Evolutionary conservation across 257 asterid species (phyloP), one percentile per base, ranked within the genome.

Genomic region (Penstemon eatonii): DNA sequence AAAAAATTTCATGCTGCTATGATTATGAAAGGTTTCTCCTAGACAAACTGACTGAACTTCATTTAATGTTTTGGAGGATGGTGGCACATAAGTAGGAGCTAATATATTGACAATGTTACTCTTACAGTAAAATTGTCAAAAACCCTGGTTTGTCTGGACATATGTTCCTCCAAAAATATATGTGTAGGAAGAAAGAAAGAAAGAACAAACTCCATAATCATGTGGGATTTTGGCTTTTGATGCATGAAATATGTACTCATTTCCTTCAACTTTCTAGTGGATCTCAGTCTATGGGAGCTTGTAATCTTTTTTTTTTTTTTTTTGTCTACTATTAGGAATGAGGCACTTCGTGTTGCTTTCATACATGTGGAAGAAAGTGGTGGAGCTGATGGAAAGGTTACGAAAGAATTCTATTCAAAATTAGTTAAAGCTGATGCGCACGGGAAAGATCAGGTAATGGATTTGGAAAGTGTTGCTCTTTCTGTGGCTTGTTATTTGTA

Each of bases 261-360:
- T 39, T 70, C 15, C 7, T 46, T 56, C 47, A 19, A 69, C 58
- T 63, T 45, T 60, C 47, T 73, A 43, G 41, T 36, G 52, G 19
- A 67, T 63, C 56, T 39, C 44, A 39, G 7, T 10, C 25, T 58
- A 19, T 50, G 45, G 56, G 63, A 60, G 67, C 79, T 76, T 38
- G 74, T 10, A 43, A 49, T 68, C 6, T 52, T 5, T 42, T n/a
- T 41, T 51, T 39, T 5, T 43, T 62, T 18, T 7, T 60, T 47
- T 72, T 6, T 59, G 38, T 69, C 71, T 66, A 38, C 64, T 62
- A 15, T 55, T 60, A 93, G 99, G 87, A 90, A 93, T 69, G 99
- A 90, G 81, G 99, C 99, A 56, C 99, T 93, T 71, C 95, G 99
- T 47, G 99, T 93, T 76, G 99, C 99, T 77, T 93, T 86, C 76